Evolutionary conservation across 2,329 filamentous ascomycete genomes (phyloP).

Genomic region (Sclerotinia sclerotiorum): DNA sequence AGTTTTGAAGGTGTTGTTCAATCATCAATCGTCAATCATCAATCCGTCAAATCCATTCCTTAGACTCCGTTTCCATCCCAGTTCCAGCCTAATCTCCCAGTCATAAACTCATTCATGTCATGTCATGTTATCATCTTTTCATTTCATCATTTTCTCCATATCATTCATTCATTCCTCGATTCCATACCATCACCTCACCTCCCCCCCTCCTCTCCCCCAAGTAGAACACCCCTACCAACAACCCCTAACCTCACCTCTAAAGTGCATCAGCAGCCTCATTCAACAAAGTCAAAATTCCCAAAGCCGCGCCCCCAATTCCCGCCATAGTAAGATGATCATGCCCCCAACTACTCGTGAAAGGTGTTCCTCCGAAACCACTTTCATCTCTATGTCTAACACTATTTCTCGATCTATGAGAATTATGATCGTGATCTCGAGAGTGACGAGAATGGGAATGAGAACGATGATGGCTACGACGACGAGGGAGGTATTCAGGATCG

Average conservation of each 20-base stretch:
- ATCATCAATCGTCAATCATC: too few relatives aligned
- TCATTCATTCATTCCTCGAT: too few relatives aligned
- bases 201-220: too few relatives aligned
- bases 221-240: too few relatives aligned
- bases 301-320: constrained; percentile 60
- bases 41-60: too few relatives aligned
- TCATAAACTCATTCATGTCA: too few relatives aligned
- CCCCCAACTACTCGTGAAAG: constrained; percentile 42
- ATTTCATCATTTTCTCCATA: too few relatives aligned
- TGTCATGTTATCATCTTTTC: too few relatives aligned
- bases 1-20: too few relatives aligned
- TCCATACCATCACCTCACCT: too few relatives aligned
- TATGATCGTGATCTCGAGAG: neutral
- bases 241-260: neutral
- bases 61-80: too few relatives aligned
- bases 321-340: constrained; percentile 58
- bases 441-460: neutral
- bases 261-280: constrained; percentile 52
- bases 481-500: neutral
- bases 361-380: constrained; percentile 35
- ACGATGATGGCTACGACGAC: neutral
- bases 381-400: constrained; percentile 13
- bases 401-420: constrained; percentile 21
- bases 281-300: constrained; percentile 57
- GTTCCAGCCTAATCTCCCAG: too few relatives aligned